Evolutionary conservation across 768 basidiomycete species (phyloP).

Genomic region (Tylopilus sp.): DNA sequence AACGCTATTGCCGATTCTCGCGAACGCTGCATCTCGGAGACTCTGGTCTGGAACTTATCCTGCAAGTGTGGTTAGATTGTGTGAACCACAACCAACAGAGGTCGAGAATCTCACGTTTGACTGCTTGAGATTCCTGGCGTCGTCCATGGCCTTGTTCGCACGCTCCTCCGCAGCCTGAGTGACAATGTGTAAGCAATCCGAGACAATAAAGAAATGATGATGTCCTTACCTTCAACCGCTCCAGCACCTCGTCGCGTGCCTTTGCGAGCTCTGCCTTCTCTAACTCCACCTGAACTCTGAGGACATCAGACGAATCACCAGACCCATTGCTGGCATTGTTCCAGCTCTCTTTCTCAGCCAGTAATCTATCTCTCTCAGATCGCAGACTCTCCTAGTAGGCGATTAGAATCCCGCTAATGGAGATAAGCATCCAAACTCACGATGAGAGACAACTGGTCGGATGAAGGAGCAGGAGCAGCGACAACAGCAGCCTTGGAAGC

Average conservation of each 20-base stretch:
- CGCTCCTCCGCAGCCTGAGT: conserved; percentile 40
- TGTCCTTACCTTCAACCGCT: conserved; percentile 51
- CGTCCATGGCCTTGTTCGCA: conserved; percentile 41
- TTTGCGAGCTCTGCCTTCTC: conserved; percentile 59
- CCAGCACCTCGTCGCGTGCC: conserved; percentile 56
- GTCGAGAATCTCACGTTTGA: conserved; percentile 24
- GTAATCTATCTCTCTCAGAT: conserved; percentile 58
- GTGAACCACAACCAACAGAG: not conserved
- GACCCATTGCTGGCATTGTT: conserved; percentile 22
- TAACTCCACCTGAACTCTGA: conserved; percentile 46
- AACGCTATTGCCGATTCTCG: conserved; percentile 51
- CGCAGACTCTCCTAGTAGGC: conserved; percentile 44
- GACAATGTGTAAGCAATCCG: not conserved
- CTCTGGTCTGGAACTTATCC: conserved; percentile 60
- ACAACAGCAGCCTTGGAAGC: conserved; percentile 24
- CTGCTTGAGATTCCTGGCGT: conserved; percentile 38
- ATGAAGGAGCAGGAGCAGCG: conserved; percentile 1
- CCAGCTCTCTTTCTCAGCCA: conserved; percentile 53
- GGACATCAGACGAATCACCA: conserved; percentile 28
- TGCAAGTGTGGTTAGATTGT: conserved; percentile 26
- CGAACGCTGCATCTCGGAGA: conserved; percentile 50
- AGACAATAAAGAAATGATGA: not conserved
- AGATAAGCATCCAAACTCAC: conserved; percentile 23
- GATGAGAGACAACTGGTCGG: conserved; percentile 29
- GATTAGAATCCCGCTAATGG: not conserved